These are phyloP conservation scores for Colletotrichum brevisporum DNA, from an alignment of 2,329 filamentous ascomycete species.

Conservation along the genomic window DNA sequence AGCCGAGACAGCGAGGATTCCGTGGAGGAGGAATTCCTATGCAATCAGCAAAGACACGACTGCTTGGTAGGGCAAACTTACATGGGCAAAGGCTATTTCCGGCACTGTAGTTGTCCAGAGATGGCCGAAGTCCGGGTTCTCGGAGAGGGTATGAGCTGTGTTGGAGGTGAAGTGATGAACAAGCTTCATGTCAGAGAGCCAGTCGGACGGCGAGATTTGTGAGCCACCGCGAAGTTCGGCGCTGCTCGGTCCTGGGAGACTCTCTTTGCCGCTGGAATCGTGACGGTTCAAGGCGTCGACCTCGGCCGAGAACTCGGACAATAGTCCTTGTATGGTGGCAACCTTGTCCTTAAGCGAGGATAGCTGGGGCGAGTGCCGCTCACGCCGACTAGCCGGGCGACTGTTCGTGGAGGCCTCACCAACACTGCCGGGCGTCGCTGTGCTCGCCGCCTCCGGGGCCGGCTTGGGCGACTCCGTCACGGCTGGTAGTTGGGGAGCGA, in stretches of 20 bases:
- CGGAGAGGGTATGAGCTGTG: slow-evolving; percentile 30
- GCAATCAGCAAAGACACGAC: neutral
- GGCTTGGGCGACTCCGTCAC: slow-evolving; percentile 34
- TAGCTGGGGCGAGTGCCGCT: slow-evolving; percentile 18
- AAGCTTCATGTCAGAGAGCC: slow-evolving; percentile 34
- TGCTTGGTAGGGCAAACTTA: neutral
- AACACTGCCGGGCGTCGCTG: slow-evolving; percentile 27
- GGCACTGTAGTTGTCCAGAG: slow-evolving; percentile 36
- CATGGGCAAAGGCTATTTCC: slow-evolving; percentile 30
- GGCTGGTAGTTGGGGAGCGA: slow-evolving; percentile 18
- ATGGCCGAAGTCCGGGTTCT: slow-evolving; percentile 33
- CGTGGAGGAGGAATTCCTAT: slow-evolving; percentile 43
- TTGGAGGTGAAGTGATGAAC: slow-evolving; percentile 33
- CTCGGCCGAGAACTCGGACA: slow-evolving; percentile 31
- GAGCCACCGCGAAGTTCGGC: slow-evolving; percentile 9
- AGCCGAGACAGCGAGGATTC: slow-evolving; percentile 41
- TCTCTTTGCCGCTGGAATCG: neutral
- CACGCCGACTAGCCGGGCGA: slow-evolving; percentile 20
- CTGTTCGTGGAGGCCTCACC: slow-evolving; percentile 28
- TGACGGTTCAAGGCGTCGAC: slow-evolving; percentile 25
- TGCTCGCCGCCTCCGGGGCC: slow-evolving; percentile 14
- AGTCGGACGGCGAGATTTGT: slow-evolving; percentile 16
- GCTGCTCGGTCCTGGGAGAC: neutral
- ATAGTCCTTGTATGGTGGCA: slow-evolving; percentile 29
- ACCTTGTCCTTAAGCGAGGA: slow-evolving; percentile 31